Evolutionary conservation across 2,329 filamentous ascomycete genomes (phyloP).

Genomic region (Colletotrichum melonis): DNA sequence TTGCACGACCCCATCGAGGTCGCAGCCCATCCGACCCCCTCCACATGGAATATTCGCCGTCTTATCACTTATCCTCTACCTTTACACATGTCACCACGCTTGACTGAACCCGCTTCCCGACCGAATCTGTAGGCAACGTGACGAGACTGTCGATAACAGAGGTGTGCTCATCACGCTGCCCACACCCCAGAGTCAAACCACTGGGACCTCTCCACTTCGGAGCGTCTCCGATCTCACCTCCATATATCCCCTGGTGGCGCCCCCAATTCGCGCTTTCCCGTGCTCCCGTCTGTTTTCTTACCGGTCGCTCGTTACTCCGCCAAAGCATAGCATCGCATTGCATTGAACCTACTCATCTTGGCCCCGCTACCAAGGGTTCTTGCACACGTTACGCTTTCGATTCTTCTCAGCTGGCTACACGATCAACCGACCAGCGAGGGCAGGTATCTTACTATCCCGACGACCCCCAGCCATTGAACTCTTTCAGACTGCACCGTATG

Average conservation of each 20-base stretch:
- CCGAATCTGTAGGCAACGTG: constrained; percentile 31
- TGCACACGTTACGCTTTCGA: constrained; percentile 21
- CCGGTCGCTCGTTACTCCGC: constrained; percentile 35
- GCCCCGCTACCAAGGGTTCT: constrained; percentile 38
- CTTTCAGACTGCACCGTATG: constrained; percentile 37
- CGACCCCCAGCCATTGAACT: background rate
- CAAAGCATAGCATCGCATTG: constrained; percentile 7
- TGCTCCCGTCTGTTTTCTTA: constrained; percentile 5
- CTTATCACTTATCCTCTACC: constrained; percentile 37
- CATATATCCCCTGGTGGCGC: constrained; percentile 37
- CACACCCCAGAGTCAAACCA: constrained; percentile 26
- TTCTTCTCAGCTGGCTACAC: background rate
- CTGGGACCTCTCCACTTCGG: constrained; percentile 22
- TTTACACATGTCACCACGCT: constrained; percentile 17
- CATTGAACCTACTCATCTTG: constrained; percentile 6
- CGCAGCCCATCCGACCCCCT: constrained; percentile 35
- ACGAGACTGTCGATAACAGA: constrained; percentile 18
- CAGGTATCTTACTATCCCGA: background rate
- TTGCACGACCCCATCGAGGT: constrained; percentile 31
- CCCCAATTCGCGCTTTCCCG: constrained; percentile 17
- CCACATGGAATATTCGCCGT: constrained; percentile 45
- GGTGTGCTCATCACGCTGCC: constrained; percentile 11
- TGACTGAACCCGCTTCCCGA: constrained; percentile 1
- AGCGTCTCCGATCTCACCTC: constrained; percentile 31
- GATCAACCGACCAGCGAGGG: background rate